Conservation (phyloP, 1,139 yeast genomes). For the Geotrichum reessii region DNA sequence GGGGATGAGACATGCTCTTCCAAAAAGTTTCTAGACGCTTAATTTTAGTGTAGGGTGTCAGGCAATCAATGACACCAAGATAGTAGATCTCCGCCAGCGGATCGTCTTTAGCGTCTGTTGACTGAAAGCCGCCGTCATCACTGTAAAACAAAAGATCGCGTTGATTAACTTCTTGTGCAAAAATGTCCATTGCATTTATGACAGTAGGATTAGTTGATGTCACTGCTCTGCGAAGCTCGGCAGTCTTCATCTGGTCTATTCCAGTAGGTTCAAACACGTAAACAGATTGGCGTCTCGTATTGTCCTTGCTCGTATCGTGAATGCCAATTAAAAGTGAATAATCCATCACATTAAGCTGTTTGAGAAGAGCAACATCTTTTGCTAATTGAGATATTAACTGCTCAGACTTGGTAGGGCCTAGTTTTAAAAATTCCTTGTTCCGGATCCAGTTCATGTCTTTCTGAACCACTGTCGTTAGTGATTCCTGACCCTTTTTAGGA, state of each 20-base stretch:
- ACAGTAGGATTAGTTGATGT: slow-evolving; percentile 37
- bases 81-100: slow-evolving; percentile 74
- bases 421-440: slow-evolving; percentile 51
- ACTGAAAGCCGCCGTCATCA: slow-evolving; percentile 81
- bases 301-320: slow-evolving; percentile 64
- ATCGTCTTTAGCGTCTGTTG: slow-evolving; percentile 59
- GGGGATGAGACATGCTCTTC: slow-evolving; percentile 65
- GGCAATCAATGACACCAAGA: slow-evolving; percentile 88
- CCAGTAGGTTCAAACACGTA: slow-evolving; percentile 36
- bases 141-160: slow-evolving; percentile 56
- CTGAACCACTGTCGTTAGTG: slow-evolving; percentile 39
- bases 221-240: slow-evolving; percentile 37
- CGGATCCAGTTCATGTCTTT: slow-evolving; percentile 90
- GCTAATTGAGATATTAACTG: slow-evolving; percentile 63
- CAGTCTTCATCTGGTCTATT: slow-evolving; percentile 27
- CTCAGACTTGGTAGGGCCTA: slow-evolving; percentile 65
- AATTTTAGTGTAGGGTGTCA: slow-evolving; percentile 73
- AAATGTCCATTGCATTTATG: slow-evolving; percentile 33
- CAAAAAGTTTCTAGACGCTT: slow-evolving; percentile 83
- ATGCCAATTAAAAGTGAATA: slow-evolving; percentile 84
- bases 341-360: slow-evolving; percentile 85
- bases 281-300: slow-evolving; percentile 37
- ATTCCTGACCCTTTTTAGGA: slow-evolving; percentile 27
- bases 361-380: slow-evolving; percentile 66
- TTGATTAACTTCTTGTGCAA: slow-evolving; percentile 29